Conservation (phyloP, 2,329 filamentous ascomycete genomes). For the Lachnellula arida region DNA sequence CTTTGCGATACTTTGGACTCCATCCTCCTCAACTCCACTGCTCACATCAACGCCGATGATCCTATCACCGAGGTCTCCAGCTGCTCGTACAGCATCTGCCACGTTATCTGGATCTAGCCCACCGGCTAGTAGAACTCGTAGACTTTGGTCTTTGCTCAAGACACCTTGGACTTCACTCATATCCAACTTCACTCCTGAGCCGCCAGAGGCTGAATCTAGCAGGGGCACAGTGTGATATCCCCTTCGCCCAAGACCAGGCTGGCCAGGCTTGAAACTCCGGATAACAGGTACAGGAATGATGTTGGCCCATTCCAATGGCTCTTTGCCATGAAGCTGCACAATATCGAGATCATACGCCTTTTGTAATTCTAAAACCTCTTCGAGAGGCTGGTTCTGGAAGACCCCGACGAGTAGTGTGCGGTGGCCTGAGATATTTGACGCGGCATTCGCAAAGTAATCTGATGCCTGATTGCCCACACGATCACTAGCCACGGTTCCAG, state of each 20-base stretch:
- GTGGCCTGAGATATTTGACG: conserved; percentile 44
- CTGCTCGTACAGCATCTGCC: conserved; percentile 53
- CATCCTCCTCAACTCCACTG: conserved; percentile 84
- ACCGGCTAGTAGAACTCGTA: conserved; percentile 78
- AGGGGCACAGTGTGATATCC: conserved; percentile 82
- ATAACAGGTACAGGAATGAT: conserved; percentile 92
- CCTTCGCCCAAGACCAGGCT: conserved; percentile 57
- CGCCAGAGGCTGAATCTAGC: conserved; percentile 80
- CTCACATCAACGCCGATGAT: conserved; percentile 88
- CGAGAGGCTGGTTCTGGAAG: conserved; percentile 85
- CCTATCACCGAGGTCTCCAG: conserved; percentile 56
- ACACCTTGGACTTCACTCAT: conserved; percentile 61
- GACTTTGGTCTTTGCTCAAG: conserved; percentile 62
- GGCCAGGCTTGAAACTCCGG: conserved; percentile 71
- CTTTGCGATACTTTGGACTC: conserved; percentile 73
- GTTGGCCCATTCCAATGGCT: conserved; percentile 86
- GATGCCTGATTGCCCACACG: conserved; percentile 35
- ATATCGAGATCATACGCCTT: conserved; percentile 73
- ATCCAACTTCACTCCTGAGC: conserved; percentile 75
- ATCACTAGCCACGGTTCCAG: conserved; percentile 25
- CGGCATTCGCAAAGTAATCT: conserved; percentile 68
- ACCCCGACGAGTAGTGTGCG: conserved; percentile 83
- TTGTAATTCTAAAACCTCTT: conserved; percentile 76
- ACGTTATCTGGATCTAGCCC: conserved; percentile 81
- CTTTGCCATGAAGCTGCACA: conserved; percentile 87